phyloP scores from a whole-genome alignment of 108 stramenopile species.

The Aureococcus anophagefferens region DNA sequence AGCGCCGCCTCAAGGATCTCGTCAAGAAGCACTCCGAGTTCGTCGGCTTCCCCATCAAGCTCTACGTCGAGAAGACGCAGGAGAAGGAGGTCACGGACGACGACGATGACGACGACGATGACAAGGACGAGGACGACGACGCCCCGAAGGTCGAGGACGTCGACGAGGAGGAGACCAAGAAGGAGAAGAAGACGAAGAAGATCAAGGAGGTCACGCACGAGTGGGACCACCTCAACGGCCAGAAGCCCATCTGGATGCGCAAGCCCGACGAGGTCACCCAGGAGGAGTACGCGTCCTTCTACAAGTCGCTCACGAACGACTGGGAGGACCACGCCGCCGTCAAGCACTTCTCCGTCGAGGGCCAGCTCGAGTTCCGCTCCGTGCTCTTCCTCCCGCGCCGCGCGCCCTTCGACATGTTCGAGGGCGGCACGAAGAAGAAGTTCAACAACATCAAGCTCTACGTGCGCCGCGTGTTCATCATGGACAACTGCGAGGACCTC shows the following conservation, averaged over 20 bases:
- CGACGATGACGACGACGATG: slow-evolving; percentile 94
- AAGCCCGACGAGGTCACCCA: slow-evolving; percentile 98
- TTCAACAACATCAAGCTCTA: slow-evolving; percentile 99
- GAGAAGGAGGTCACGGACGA: slow-evolving; percentile 99
- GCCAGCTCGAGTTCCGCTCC: slow-evolving; percentile 97
- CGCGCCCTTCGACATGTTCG: slow-evolving; percentile 99
- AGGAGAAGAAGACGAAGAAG: slow-evolving; percentile 98
- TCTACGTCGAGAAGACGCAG: slow-evolving; percentile 97
- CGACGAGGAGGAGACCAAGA: slow-evolving; percentile 87
- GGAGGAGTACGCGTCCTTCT: slow-evolving; percentile 98
- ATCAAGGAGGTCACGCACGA: slow-evolving; percentile 99
- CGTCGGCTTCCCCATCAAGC: slow-evolving; percentile 99
- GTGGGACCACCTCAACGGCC: slow-evolving; percentile 99
- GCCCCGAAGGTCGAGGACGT: slow-evolving; percentile 93
- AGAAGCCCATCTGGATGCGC: slow-evolving; percentile 99
- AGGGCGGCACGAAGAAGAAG: slow-evolving; percentile 98
- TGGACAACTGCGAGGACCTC: slow-evolving; percentile 99
- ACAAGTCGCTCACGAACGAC: slow-evolving; percentile 99
- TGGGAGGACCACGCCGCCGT: slow-evolving; percentile 99
- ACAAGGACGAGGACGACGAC: slow-evolving; percentile 80
- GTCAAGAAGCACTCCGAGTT: slow-evolving; percentile 99
- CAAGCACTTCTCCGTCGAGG: slow-evolving; percentile 99
- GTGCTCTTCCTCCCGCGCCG: slow-evolving; percentile 98
- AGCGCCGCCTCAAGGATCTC: too few species aligned
- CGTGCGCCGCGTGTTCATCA: slow-evolving; percentile 99